Conservation (phyloP, 257 asterid genomes). For the Solanum paucissectum region DNA sequence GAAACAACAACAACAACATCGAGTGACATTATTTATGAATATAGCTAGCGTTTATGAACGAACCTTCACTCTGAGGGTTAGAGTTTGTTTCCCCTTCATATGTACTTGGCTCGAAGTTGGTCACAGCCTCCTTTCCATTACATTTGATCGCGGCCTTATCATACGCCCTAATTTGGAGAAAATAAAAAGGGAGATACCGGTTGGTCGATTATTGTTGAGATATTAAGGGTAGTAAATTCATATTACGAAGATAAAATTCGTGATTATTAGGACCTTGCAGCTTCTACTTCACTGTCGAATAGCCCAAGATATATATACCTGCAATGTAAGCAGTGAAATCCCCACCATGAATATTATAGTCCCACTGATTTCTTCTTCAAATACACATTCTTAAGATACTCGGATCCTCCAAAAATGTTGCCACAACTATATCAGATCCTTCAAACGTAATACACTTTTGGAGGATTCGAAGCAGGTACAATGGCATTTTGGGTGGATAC, state of each 20-base stretch:
- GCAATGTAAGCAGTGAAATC: conserved; percentile 31
- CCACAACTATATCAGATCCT: neutral
- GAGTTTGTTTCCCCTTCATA: conserved; percentile 26
- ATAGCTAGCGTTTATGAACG: neutral
- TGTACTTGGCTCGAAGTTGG: conserved; percentile 58
- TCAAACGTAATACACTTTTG: neutral
- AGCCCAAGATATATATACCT: conserved; percentile 46
- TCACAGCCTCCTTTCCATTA: conserved; percentile 63
- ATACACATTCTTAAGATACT: neutral
- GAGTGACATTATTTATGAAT: neutral
- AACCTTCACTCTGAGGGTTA: conserved; percentile 25
- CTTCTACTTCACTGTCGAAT: conserved; percentile 41
- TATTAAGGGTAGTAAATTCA: conserved; percentile 13
- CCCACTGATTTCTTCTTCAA: conserved; percentile 1
- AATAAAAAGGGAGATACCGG: conserved; percentile 15
- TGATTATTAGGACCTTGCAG: conserved; percentile 43
- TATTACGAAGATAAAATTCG: conserved; percentile 12
- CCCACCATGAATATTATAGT: conserved; percentile 15
- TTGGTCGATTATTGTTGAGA: conserved; percentile 18
- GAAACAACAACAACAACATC: neutral
- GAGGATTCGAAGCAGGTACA: neutral
- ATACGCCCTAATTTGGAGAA: conserved; percentile 53
- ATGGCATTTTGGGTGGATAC: neutral
- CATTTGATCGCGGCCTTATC: conserved; percentile 69
- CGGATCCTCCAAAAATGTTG: neutral